A percentile compares a stretch with the other conserved stretches of the same genome.
phyloP scores from a whole-genome alignment of 768 basidiomycete genomes.

The Lentinula edodes region DNA sequence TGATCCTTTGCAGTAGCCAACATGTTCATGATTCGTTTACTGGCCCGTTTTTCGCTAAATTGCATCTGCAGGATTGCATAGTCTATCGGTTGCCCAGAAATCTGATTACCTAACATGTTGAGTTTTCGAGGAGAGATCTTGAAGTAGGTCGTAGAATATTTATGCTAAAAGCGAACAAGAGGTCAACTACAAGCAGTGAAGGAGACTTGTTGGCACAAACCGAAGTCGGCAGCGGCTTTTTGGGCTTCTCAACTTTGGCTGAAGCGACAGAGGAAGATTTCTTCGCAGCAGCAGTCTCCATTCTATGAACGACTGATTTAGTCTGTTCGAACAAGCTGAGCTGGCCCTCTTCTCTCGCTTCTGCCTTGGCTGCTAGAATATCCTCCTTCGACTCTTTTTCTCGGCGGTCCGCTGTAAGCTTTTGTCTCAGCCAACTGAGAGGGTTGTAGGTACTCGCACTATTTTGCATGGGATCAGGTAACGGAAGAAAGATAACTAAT shows the following conservation, averaged over 20 bases:
- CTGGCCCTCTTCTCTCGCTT: conserved; percentile 38
- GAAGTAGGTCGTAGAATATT: conserved; percentile 89
- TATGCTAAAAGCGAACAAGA: conserved; percentile 51
- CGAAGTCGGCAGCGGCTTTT: neutral
- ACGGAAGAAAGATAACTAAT: neutral
- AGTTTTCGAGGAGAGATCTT: conserved; percentile 93
- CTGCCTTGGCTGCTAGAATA: conserved; percentile 37
- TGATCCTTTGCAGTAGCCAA: conserved; percentile 83
- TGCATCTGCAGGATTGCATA: conserved; percentile 95
- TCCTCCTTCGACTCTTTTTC: conserved; percentile 41
- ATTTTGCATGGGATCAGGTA: neutral
- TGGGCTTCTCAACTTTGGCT: neutral
- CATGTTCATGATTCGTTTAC: conserved; percentile 83
- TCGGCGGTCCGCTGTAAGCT: conserved; percentile 43
- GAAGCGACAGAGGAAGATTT: neutral
- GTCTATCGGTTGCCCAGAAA: conserved; percentile 89
- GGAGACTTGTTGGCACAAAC: neutral
- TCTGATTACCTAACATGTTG: conserved; percentile 81
- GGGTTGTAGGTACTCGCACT: conserved; percentile 52
- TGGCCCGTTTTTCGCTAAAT: conserved; percentile 90
- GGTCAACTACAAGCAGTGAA: neutral
- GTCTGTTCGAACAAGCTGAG: conserved; percentile 45
- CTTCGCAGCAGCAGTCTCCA: conserved; percentile 3
- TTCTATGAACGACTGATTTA: conserved; percentile 8
- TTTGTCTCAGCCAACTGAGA: conserved; percentile 59